Evolutionary conservation across 1,139 yeast genomes (phyloP).

Genomic region (Pichia sp.): DNA sequence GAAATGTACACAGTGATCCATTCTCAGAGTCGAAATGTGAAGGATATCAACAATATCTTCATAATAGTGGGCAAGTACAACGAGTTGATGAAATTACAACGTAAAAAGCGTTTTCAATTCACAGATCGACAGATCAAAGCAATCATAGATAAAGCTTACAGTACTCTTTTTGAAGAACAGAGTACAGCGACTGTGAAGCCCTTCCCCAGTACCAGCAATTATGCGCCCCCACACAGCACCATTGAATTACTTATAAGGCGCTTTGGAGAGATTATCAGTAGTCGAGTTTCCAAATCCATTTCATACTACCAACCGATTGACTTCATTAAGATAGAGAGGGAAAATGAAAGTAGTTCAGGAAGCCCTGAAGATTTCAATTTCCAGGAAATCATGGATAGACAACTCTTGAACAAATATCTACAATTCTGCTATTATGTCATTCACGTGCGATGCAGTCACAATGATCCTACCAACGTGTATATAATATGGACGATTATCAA

Average conservation of each 20-base stretch:
- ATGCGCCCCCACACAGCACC: conserved; percentile 3
- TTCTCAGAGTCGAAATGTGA: conserved; percentile 5
- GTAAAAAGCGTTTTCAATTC: conserved; percentile 6
- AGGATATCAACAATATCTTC: conserved; percentile 10
- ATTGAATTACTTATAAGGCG: conserved; percentile 14
- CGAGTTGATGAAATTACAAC: conserved; percentile 8
- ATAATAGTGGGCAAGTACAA: conserved; percentile 10
- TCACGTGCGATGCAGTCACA: conserved; percentile 16
- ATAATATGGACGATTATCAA: conserved; percentile 22
- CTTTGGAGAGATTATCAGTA: conserved; percentile 15
- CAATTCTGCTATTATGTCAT: conserved; percentile 23
- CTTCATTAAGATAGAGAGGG: background rate
- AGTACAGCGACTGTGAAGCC: background rate
- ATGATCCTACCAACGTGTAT: conserved; percentile 24
- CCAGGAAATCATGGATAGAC: conserved; percentile 9
- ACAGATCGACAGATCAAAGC: conserved; percentile 13
- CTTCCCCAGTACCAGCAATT: background rate
- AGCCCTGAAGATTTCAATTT: background rate
- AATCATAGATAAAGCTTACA: conserved; percentile 15
- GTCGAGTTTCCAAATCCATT: conserved; percentile 11
- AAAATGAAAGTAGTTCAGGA: background rate
- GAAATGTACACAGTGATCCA: too few species aligned
- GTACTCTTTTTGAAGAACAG: background rate
- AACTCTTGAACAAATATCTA: conserved; percentile 20
- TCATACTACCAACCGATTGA: conserved; percentile 10